Evolutionary conservation across 2,329 filamentous ascomycete species (phyloP).

Genomic region (Phialocephala subalpina): DNA sequence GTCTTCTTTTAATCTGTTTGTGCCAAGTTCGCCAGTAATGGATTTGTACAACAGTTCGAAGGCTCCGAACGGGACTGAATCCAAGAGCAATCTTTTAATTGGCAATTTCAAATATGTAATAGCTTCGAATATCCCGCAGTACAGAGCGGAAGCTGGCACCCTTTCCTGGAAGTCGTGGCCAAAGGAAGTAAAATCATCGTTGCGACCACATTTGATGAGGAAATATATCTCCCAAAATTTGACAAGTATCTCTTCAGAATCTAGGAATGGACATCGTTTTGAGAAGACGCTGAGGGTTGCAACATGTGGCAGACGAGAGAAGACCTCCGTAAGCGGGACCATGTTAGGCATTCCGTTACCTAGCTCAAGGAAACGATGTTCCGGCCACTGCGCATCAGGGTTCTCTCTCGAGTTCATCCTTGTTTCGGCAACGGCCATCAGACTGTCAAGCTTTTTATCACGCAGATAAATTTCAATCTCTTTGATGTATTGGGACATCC

Average conservation of each 20-base stretch:
- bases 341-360: not conserved
- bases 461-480: not conserved
- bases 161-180: not conserved
- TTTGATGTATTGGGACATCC: conserved; percentile 2
- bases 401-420: not conserved
- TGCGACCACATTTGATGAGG: too few species aligned
- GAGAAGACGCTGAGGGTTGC: not conserved
- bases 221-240: too few species aligned
- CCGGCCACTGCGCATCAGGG: not conserved
- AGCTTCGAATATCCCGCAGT: not conserved
- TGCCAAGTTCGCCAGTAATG: not conserved
- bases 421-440: not conserved
- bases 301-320: not conserved
- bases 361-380: not conserved
- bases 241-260: not conserved
- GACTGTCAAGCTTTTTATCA: not conserved
- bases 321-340: not conserved
- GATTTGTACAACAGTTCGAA: not conserved
- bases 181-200: too few species aligned
- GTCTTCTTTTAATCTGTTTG: not conserved
- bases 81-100: not conserved
- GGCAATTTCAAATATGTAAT: not conserved
- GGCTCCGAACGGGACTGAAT: not conserved
- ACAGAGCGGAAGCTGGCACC: not conserved
- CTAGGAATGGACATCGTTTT: not conserved